Conservation (phyloP, 352 stramenopile species). For the Phytophthora sojae region DNA sequence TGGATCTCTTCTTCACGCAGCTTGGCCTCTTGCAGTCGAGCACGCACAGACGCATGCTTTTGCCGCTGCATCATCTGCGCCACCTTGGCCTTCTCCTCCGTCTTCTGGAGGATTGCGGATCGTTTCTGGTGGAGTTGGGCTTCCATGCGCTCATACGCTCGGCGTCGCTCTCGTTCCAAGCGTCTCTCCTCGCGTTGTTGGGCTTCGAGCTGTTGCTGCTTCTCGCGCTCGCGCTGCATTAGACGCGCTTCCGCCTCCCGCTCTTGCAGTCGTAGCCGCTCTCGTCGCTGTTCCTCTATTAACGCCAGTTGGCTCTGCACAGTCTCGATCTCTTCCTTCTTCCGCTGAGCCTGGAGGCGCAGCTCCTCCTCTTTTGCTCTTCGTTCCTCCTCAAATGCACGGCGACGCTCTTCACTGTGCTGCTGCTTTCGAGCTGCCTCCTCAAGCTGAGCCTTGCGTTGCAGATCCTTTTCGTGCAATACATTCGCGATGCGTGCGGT, state of each 20-base stretch:
- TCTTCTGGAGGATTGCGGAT: slow-evolving; percentile 46
- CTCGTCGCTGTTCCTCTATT: slow-evolving; percentile 61
- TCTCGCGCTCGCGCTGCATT: slow-evolving; percentile 55
- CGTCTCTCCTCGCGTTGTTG: slow-evolving; percentile 61
- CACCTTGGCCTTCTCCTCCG: slow-evolving; percentile 59
- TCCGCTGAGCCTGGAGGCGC: slow-evolving; percentile 49
- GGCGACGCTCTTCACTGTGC: slow-evolving; percentile 64
- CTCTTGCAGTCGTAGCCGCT: slow-evolving; percentile 60
- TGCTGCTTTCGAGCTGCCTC: slow-evolving; percentile 69
- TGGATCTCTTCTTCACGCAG: slow-evolving; percentile 85
- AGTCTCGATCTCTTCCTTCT: slow-evolving; percentile 69
- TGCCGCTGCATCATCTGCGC: slow-evolving; percentile 62
- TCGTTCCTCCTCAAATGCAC: slow-evolving; percentile 55
- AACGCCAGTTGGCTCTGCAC: slow-evolving; percentile 68
- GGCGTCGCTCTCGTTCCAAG: slow-evolving; percentile 58
- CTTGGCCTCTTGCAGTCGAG: slow-evolving; percentile 72
- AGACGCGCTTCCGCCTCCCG: slow-evolving; percentile 50
- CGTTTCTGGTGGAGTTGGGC: slow-evolving; percentile 58
- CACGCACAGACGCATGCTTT: slow-evolving; percentile 57
- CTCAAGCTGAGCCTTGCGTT: slow-evolving; percentile 53
- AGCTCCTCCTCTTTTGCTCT: slow-evolving; percentile 58
- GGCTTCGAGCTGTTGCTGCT: slow-evolving; percentile 52
- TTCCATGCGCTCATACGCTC: slow-evolving; percentile 73
- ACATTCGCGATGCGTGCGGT: slow-evolving; percentile 71
- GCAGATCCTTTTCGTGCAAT: slow-evolving; percentile 64